Evolutionary conservation across 257 asterid genomes (phyloP).

Genomic region (Jasminum sambac): DNA sequence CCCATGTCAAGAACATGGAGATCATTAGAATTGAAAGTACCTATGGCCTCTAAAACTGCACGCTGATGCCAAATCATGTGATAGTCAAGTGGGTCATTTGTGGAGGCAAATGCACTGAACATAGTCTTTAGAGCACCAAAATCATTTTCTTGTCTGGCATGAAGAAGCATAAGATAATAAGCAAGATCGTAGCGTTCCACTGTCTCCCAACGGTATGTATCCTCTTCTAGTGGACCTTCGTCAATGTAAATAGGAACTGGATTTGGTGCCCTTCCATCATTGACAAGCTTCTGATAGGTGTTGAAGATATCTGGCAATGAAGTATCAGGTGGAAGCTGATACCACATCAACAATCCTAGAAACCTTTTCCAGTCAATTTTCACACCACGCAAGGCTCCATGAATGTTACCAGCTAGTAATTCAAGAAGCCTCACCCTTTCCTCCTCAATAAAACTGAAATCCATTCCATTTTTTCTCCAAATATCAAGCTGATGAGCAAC

Average conservation of each 20-base stretch:
- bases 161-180: constrained; percentile 94
- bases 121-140: constrained; percentile 75
- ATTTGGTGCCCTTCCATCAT: constrained; percentile 80
- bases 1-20: constrained; percentile 95
- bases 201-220: constrained; percentile 39
- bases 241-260: constrained; percentile 96
- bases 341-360: constrained; percentile 95
- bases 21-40: constrained; percentile 80
- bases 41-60: constrained; percentile 90
- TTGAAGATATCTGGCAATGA: constrained; percentile 69
- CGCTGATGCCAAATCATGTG: constrained; percentile 99
- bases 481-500: constrained; percentile 72
- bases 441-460: constrained; percentile 80
- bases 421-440: constrained; percentile 80
- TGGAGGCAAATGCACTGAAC: constrained; percentile 92
- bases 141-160: constrained; percentile 76
- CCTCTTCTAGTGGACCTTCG: constrained; percentile 68
- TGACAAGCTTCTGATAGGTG: constrained; percentile 81
- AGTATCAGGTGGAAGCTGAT: constrained; percentile 81
- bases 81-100: constrained; percentile 96
- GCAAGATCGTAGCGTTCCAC: constrained; percentile 75
- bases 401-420: constrained; percentile 91
- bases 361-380: constrained; percentile 97
- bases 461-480: constrained; percentile 93
- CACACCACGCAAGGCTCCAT: constrained; percentile 59